Conservation (phyloP, 2,329 filamentous ascomycete genomes). For the Curvularia sp. region DNA sequence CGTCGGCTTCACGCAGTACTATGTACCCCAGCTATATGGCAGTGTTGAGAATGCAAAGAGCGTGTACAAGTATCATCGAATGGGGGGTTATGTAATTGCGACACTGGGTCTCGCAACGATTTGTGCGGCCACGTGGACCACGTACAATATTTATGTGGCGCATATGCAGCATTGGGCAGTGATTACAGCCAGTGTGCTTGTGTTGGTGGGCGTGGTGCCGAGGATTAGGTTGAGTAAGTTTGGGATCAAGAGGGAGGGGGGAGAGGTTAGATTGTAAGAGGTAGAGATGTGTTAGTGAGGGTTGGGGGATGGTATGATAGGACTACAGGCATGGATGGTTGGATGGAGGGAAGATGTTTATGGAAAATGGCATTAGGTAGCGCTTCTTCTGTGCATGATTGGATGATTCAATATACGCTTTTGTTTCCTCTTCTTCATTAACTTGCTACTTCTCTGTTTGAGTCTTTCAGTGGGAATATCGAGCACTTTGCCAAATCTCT, state of each 20-base stretch:
- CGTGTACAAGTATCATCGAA: constrained; percentile 89
- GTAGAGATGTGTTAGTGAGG: too few species aligned
- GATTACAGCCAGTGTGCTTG: constrained; percentile 68
- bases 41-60: constrained; percentile 79
- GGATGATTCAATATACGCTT: not conserved
- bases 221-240: constrained; percentile 85
- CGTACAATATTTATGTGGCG: constrained; percentile 72
- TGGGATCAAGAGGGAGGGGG: constrained; percentile 56
- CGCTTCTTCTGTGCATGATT: not conserved
- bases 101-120: constrained; percentile 76
- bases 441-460: too few species aligned
- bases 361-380: not conserved
- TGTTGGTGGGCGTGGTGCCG: constrained; percentile 75
- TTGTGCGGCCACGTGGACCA: constrained; percentile 75
- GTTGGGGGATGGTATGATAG: not conserved
- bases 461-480: too few species aligned
- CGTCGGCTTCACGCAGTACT: constrained; percentile 85
- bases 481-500: too few species aligned
- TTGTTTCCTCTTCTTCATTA: too few species aligned
- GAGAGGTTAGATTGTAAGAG: constrained; percentile 5
- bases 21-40: constrained; percentile 75
- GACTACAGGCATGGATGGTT: not conserved
- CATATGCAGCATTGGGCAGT: constrained; percentile 79
- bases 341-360: not conserved
- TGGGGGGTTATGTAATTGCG: constrained; percentile 76